Percentiles rank a stretch among this genome's conserved stretches.
Evolutionary conservation across 176 grass and related monocot genomes (phyloP).

Genomic region (Oryza glumipatula): DNA sequence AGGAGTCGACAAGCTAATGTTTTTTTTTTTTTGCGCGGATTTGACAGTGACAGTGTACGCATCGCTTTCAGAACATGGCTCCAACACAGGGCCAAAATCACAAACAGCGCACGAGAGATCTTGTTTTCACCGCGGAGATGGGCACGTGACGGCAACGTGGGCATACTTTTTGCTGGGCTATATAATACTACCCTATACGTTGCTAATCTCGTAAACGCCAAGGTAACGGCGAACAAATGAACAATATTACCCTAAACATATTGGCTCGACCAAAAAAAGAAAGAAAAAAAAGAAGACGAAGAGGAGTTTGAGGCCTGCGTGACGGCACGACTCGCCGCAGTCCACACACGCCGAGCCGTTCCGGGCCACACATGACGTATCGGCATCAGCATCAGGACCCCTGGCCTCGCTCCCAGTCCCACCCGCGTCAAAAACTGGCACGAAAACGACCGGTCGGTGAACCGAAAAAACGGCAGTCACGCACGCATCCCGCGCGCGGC

Average conservation of each 20-base stretch:
- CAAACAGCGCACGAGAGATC: conserved; percentile 26
- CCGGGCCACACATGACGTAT: conserved; percentile 37
- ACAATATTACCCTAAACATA: background rate
- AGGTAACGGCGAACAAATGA: background rate
- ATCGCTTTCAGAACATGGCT: conserved; percentile 36
- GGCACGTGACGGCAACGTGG: conserved; percentile 38
- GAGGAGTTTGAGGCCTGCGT: background rate
- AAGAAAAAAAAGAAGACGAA: too few species aligned
- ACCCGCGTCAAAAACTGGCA: conserved; percentile 29
- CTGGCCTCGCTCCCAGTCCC: background rate
- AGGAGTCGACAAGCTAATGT: background rate
- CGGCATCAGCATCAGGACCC: conserved; percentile 17
- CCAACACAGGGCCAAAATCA: background rate
- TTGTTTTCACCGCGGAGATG: conserved; percentile 17
- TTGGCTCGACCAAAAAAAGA: background rate
- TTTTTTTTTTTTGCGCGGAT: background rate
- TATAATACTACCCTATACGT: background rate
- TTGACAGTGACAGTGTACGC: conserved; percentile 25
- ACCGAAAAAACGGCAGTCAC: background rate
- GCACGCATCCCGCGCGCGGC: conserved; percentile 12
- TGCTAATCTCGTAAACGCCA: background rate
- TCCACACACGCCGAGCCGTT: conserved; percentile 9
- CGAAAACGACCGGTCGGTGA: conserved; percentile 9
- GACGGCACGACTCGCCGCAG: conserved; percentile 33
- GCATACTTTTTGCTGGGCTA: background rate